These are phyloP conservation scores for Acephala macrosclerotiorum DNA, from an alignment of 2,329 filamentous ascomycete genomes.

Conservation along the genomic window DNA sequence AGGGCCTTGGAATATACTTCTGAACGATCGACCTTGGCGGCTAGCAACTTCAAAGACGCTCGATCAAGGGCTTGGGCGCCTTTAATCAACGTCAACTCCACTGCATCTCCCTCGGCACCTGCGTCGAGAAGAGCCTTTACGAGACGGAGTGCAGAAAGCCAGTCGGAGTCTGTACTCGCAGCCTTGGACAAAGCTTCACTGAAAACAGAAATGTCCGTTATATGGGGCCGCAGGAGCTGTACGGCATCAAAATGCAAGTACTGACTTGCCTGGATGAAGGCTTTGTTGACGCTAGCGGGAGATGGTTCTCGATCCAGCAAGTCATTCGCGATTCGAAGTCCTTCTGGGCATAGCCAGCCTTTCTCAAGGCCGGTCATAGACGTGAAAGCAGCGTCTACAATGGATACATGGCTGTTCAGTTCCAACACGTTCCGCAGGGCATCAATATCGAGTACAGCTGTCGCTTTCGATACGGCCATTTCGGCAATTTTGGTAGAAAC, in stretches of 20 bases:
- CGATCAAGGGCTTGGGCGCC: neutral
- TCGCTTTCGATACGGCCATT: neutral
- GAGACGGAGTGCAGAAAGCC: conserved; percentile 3
- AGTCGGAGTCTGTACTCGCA: neutral
- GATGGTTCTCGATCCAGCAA: neutral
- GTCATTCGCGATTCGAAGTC: neutral
- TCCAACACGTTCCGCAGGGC: neutral
- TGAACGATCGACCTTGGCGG: neutral
- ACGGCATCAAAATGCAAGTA: conserved; percentile 11
- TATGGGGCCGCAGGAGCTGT: neutral
- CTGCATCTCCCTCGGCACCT: conserved; percentile 6
- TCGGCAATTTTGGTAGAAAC: neutral
- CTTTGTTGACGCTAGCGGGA: conserved; percentile 1
- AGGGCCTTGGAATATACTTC: conserved; percentile 5
- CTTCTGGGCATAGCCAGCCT: conserved; percentile 7
- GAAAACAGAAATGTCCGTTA: neutral
- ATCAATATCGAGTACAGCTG: conserved; percentile 3
- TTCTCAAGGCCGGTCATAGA: neutral
- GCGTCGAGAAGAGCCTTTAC: neutral
- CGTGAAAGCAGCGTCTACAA: neutral
- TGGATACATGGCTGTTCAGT: neutral
- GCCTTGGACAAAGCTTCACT: neutral
- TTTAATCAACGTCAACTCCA: conserved; percentile 4
- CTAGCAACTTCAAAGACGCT: neutral
- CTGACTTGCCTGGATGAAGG: conserved; percentile 8